Evolutionary conservation across 306 rosid genomes (phyloP), one percentile per base, ranked within the genome.

Genomic region (Neltuma alba): DNA sequence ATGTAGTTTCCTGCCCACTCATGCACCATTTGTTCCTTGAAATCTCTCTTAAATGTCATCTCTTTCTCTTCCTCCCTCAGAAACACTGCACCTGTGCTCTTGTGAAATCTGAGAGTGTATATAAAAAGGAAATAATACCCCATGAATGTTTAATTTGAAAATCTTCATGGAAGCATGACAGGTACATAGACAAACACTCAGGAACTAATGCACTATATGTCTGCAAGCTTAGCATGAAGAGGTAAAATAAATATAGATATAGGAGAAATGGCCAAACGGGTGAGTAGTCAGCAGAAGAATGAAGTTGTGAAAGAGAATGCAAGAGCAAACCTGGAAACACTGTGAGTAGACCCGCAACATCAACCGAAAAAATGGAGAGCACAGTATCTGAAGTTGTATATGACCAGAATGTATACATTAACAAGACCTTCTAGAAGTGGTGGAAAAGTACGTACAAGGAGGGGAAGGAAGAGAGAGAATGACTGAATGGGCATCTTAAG

Each of bases 1-100:
- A 89, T 87, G 74, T 89, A 88, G 15, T 84, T 88, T 82, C 87
- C 92, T 54, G 78, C 87, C 97, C 97, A 91, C 74, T 89, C 92
- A 1, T 89, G 91, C 83, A 88, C 92, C 89, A 81, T 89, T 76
- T 89, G 84, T 64, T 77, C 81, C 74, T 86, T 86, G 25, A 89
- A 91, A 42, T 78, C 89, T 79, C 83, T 86, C 76, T 89, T 90
- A 30, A 83, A 91, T 50, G 90, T 91, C 94, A 88, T 89, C 62
- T 89, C 62, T 58, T 60, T 44, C n/a, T 33, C 62, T 77, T 20
- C 57, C 69, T 72, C 41, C 76, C 71, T 80, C 44, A 27, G 21
- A 23, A n/a, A n/a, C 25, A 0, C 50, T 44, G 20, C 37, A 60
- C 57, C 41, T 23, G n/a, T 18, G n/a, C 55, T 5, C 55, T 48